Evolutionary conservation across 2,329 filamentous ascomycete species (phyloP), one percentile per base, ranked within the genome.

Genomic region (Diaporthe batatas): DNA sequence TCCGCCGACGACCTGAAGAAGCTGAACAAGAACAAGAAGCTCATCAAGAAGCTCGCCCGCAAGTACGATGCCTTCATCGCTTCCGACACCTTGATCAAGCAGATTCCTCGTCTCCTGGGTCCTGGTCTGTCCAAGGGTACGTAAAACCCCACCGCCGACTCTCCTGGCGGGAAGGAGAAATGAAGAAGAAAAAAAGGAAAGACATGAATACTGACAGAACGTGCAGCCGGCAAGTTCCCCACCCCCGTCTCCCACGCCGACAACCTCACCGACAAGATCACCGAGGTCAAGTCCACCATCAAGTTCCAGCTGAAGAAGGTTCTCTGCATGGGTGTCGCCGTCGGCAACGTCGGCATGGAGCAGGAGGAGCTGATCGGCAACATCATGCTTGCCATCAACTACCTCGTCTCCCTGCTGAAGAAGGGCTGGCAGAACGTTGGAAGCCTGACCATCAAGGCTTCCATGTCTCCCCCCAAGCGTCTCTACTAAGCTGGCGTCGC

Each of bases 291-390:
- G 93, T 98, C 94, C 82, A 99, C 96, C 87, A 98, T 99, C 93
- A 99, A 99, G 93, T 99, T 99, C 93, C 95, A 99, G 92, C 91
- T 99, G 83, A 99, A 99, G 94, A 99, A 99, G 94, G 96, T 99
- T 86, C 91, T 99, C 81, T 99, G 96, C 91, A 95, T 99, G 92
- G 96, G 96, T 93, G 96, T 98, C 85, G 96, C 96, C 81, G 94
- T 99, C 83, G 96, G 96, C 84, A 98, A 99, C 88, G 96, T 99
- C 82, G 95, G 92, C 82, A 99, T 99, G 96, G 93, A 91, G 78
- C 89, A 94, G 89, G 96, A 99, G 83, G 94, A 98, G 90, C 89
- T 99, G 79, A 92, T 99, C 80, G 93, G 91, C 84, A 99, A 99
- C 93, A 95, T 98, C 88, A 99, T 99, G 96, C 89, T 99, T 89